Evolutionary conservation across 345 rosid genomes (phyloP).

Genomic region (Moricandia moricandioides): DNA sequence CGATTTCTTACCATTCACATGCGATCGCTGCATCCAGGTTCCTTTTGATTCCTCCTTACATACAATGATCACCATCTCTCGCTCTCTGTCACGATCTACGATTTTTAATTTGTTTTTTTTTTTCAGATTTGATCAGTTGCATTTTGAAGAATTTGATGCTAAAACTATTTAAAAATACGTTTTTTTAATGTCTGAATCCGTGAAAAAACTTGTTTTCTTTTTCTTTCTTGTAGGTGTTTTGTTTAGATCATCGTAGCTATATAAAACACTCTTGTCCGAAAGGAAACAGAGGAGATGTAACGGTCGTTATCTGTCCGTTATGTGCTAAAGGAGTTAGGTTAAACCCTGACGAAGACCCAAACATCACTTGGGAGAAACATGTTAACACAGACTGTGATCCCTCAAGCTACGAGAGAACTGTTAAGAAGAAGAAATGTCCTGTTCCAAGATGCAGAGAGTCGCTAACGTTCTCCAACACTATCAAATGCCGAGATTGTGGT

Average conservation of each 20-base stretch:
- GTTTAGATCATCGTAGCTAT: conserved; percentile 89
- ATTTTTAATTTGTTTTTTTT: neutral
- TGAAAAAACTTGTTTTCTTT: neutral
- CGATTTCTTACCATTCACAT: conserved; percentile 95
- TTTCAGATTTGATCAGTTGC: neutral
- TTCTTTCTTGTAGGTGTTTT: no score
- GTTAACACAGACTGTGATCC: no score
- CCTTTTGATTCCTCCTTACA: neutral
- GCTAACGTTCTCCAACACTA: no score
- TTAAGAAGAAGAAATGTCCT: conserved; percentile 85
- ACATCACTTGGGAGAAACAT: no score
- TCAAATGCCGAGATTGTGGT: conserved; percentile 59
- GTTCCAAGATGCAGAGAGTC: no score
- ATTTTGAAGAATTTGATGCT: neutral
- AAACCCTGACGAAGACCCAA: no score
- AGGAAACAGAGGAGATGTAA: conserved; percentile 51
- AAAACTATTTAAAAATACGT: neutral
- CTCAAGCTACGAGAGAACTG: conserved; percentile 56
- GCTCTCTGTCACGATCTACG: neutral
- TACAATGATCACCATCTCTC: neutral
- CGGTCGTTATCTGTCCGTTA: no score
- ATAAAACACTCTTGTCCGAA: conserved; percentile 70
- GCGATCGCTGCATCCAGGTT: conserved; percentile 87
- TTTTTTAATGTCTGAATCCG: neutral
- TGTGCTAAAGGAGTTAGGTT: no score